phyloP scores from a whole-genome alignment of 345 rosid species.

The Lumnitzera littorea region DNA sequence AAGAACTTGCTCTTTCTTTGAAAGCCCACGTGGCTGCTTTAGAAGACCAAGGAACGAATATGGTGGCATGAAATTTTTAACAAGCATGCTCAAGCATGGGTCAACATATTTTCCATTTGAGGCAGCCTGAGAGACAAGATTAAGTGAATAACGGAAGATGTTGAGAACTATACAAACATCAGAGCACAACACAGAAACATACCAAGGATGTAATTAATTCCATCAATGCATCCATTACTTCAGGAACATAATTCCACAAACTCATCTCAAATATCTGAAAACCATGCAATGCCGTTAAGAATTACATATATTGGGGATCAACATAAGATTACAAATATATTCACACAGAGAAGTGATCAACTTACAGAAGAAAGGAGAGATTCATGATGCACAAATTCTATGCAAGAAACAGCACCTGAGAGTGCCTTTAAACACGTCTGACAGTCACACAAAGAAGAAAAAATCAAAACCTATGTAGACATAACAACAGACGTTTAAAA shows the following conservation, averaged over 20 bases:
- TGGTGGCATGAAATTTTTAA: conserved; percentile 66
- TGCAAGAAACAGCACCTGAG: conserved; percentile 58
- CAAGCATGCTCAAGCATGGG: conserved; percentile 58
- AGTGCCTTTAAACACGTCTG: conserved; percentile 66
- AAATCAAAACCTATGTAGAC: background rate
- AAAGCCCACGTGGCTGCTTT: conserved; percentile 30
- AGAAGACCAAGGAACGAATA: conserved; percentile 22
- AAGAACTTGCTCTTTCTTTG: conserved; percentile 55
- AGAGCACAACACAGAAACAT: conserved; percentile 9
- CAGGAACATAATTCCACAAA: conserved; percentile 61
- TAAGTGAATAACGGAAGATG: background rate
- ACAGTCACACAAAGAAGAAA: conserved; percentile 8
- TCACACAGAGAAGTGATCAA: conserved; percentile 5
- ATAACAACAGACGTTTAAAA: background rate
- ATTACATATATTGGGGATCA: background rate
- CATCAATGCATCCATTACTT: conserved; percentile 64
- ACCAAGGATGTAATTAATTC: conserved; percentile 64
- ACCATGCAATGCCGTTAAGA: conserved; percentile 3
- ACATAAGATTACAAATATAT: background rate
- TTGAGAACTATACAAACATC: background rate
- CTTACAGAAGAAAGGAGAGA: conserved; percentile 65
- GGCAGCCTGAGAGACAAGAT: conserved; percentile 46
- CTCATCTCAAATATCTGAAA: conserved; percentile 64
- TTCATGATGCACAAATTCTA: conserved; percentile 48
- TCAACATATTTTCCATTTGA: conserved; percentile 62